Evolutionary conservation across 306 rosid species (phyloP).

Genomic region (Delonix regia): DNA sequence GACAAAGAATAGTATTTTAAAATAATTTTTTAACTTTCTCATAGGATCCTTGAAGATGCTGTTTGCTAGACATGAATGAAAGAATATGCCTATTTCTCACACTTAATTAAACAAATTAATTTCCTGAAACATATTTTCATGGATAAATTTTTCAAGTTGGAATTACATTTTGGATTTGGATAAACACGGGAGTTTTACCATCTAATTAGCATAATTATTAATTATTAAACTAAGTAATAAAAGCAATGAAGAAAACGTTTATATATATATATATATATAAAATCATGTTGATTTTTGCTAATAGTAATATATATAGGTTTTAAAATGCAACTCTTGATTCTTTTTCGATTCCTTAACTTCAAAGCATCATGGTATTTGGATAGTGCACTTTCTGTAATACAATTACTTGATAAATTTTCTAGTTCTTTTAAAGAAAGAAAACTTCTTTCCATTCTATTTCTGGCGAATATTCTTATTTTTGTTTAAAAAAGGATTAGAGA

Average conservation of each 20-base stretch:
- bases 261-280: too few relatives aligned
- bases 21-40: conserved; percentile 16
- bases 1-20: conserved; percentile 36
- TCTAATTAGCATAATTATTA: background rate
- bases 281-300: background rate
- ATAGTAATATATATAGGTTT: background rate
- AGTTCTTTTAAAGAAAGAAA: too few relatives aligned
- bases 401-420: background rate
- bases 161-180: conserved; percentile 8
- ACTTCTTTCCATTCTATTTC: background rate
- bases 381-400: background rate
- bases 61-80: background rate
- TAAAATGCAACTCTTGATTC: background rate
- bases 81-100: background rate
- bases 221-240: background rate
- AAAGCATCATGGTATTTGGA: background rate
- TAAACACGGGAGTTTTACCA: conserved; percentile 10
- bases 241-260: background rate
- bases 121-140: background rate
- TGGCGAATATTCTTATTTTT: background rate
- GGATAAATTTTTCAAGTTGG: conserved; percentile 38
- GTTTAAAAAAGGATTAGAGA: background rate
- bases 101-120: conserved; percentile 24
- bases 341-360: background rate
- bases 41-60: conserved; percentile 47